Percentiles rank a stretch among this genome's conserved stretches.
Evolutionary conservation across 306 rosid genomes (phyloP).

Genomic region (Dryas drummondii): DNA sequence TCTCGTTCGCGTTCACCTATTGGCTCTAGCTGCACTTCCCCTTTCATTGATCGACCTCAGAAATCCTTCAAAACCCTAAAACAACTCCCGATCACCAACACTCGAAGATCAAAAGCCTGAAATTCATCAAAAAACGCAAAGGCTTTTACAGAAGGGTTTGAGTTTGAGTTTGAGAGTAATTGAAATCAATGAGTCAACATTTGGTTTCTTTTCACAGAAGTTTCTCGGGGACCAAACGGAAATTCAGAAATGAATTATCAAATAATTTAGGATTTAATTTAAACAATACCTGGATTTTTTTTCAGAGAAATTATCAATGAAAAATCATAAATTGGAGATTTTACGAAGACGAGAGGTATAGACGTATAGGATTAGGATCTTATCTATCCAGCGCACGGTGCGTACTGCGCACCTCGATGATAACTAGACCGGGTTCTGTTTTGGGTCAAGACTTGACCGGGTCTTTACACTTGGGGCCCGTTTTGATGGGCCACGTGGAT

Average conservation of each 20-base stretch:
- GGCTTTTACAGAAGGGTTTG: background rate
- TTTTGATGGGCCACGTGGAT: background rate
- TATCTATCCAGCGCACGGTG: slow-evolving; percentile 1
- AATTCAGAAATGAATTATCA: background rate
- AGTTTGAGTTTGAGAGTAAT: background rate
- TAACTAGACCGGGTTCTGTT: background rate
- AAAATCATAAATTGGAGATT: background rate
- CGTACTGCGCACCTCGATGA: background rate
- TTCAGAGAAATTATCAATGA: background rate
- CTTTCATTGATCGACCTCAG: slow-evolving; percentile 52
- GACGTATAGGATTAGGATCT: background rate
- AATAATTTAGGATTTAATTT: background rate
- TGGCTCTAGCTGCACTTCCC: slow-evolving; percentile 87
- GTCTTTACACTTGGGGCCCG: background rate
- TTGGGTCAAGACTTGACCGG: background rate
- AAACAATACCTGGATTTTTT: background rate
- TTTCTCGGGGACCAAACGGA: background rate
- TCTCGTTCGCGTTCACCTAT: slow-evolving; percentile 44
- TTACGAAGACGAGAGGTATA: background rate
- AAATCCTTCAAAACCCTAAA: slow-evolving; percentile 39
- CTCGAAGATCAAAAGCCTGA: slow-evolving; percentile 11
- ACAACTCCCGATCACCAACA: slow-evolving; percentile 22
- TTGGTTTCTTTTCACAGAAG: background rate
- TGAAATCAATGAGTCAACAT: background rate
- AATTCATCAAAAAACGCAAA: background rate